Percentiles rank a stretch among this genome's conserved stretches.
These are phyloP conservation scores for Brassica rapa DNA, from an alignment of 345 rosid species.

Conservation along the genomic window DNA sequence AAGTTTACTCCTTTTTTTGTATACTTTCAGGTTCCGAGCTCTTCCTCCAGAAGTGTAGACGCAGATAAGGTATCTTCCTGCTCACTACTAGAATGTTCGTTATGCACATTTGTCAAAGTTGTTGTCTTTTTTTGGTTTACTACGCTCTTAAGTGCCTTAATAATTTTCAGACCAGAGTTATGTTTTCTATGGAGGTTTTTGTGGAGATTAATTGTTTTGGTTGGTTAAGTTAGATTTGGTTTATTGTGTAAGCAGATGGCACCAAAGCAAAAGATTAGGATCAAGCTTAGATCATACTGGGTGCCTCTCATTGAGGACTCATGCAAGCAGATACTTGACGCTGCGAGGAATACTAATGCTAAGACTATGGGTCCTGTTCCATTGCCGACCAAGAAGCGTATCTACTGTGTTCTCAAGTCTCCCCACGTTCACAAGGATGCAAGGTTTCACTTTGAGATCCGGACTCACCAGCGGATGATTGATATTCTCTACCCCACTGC, in stretches of 20 bases:
- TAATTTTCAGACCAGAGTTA: not conserved
- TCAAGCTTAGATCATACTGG: slow-evolving; percentile 90
- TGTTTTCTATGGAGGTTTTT: not conserved
- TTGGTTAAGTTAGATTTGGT: slow-evolving; percentile 6
- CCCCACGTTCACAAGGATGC: slow-evolving; percentile 99
- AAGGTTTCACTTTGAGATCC: slow-evolving; percentile 90
- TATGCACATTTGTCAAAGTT: not conserved
- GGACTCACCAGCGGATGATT: slow-evolving; percentile 89
- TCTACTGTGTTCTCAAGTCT: slow-evolving; percentile 95
- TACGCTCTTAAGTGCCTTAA: not conserved
- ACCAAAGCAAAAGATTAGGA: slow-evolving; percentile 96
- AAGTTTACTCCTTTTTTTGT: not conserved
- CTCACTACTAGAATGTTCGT: not conserved
- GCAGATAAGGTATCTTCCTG: slow-evolving; percentile 51
- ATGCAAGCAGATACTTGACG: slow-evolving; percentile 95
- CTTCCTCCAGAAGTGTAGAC: slow-evolving; percentile 51
- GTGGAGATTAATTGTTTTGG: slow-evolving; percentile 4
- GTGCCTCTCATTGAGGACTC: slow-evolving; percentile 92
- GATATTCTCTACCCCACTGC: slow-evolving; percentile 96
- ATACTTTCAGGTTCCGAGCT: slow-evolving; percentile 40
- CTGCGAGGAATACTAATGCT: slow-evolving; percentile 82
- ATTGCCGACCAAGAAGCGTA: slow-evolving; percentile 80
- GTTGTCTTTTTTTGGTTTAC: slow-evolving; percentile 6
- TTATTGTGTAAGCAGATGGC: slow-evolving; percentile 57
- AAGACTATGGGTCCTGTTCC: slow-evolving; percentile 98